Base-by-base conservation (phyloP, 2,329 filamentous ascomycete genomes). In the Amesomyces nigricolor region DNA sequence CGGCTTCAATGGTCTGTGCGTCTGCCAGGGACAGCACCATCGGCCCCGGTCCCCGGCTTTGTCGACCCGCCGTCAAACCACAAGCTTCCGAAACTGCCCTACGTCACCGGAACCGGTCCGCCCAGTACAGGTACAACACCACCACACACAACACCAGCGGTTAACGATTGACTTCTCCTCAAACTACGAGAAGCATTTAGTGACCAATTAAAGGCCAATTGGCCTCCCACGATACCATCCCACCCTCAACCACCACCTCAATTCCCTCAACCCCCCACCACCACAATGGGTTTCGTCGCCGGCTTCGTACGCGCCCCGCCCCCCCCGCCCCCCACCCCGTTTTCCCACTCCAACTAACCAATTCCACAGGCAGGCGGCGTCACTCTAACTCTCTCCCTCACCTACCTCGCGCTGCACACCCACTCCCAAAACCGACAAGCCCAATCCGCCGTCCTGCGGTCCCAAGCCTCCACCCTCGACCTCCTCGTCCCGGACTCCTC, bases 381-480 rank as follows among this genome's bases (percentile, higher is more conserved):
- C 54, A 87, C 88, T 61, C 76, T 92, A 58, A 91, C 88, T 47
- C 81, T 89, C 58, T 85, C 84, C 43, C 67, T 88, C 57, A 81
- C 88, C 64, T 91, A 90, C 71, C 77, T 91, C 53, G 83, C 85
- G 47, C 73, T 89, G 35, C 79, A 86, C 66, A 75, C 86, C 17
- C 87, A 91, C 72, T 81, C 85, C 63, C 81, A 81, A 60, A 87
- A 81, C 68, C 85, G 88, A 63, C 75, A 81, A 64, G 68, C 74
- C 22, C 83, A 86, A 68, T 75, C 77, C 63, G 74, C 77, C 60
- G 64, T 77, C 56, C 74, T 87, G 7, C 81, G 80, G 63, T 72
- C 78, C 39, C 82, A 86, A 64, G 75, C 79, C 47, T 72, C 75
- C 60, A 71, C 80, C 35, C 71, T 87, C 37, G 75, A 78, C 51